Conservation (phyloP, 2,329 filamentous ascomycete genomes). For the Beauveria asiatica region DNA sequence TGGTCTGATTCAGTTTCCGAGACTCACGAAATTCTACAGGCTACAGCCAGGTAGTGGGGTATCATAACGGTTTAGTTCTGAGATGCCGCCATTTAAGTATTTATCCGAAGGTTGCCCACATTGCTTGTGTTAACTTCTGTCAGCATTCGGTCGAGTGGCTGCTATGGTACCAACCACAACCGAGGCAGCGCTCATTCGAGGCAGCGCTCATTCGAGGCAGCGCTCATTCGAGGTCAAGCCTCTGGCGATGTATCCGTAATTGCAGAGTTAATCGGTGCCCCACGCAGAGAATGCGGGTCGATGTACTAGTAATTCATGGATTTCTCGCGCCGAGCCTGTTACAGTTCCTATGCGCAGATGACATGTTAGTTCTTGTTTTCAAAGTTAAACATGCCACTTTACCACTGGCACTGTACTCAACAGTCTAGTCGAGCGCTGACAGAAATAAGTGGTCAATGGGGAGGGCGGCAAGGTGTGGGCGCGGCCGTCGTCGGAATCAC, state of each 20-base stretch:
- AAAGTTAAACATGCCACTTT: not conserved
- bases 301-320: not conserved
- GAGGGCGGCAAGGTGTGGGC: not conserved
- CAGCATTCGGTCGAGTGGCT: not conserved
- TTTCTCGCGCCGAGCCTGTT: not conserved
- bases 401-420: not conserved
- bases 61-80: too few relatives aligned
- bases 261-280: too few relatives aligned
- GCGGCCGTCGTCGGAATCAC: not conserved
- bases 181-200: too few relatives aligned
- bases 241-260: too few relatives aligned
- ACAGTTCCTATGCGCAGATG: not conserved
- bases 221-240: not conserved
- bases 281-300: too few relatives aligned
- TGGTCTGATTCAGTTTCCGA: too few relatives aligned
- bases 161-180: not conserved
- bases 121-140: not conserved
- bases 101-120: not conserved
- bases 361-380: not conserved
- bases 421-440: not conserved
- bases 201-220: too few relatives aligned
- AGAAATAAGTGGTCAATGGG: not conserved
- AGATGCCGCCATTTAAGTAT: too few relatives aligned
- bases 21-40: too few relatives aligned
- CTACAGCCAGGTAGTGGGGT: too few relatives aligned